Conservation (phyloP, 495 filamentous ascomycete genomes). For the Penicillium psychrofluorescens region DNA sequence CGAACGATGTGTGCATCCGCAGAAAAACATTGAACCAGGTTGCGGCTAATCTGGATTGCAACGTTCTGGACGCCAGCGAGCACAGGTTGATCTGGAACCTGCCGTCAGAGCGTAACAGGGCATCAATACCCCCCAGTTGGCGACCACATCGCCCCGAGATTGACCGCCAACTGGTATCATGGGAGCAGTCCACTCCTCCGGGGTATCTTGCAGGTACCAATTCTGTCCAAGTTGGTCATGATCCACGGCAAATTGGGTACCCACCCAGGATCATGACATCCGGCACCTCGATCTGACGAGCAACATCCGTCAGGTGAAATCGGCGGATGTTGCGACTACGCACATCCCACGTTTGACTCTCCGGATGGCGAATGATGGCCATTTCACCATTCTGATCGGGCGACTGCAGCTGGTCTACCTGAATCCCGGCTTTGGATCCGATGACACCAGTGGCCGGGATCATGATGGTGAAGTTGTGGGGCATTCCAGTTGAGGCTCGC, state of each 20-base stretch:
- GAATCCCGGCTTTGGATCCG: conserved; percentile 41
- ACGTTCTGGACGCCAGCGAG: conserved; percentile 17
- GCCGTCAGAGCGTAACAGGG: conserved; percentile 40
- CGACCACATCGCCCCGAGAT: conserved; percentile 25
- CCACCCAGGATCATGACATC: no score
- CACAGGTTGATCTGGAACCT: conserved; percentile 35
- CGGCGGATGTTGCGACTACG: no score
- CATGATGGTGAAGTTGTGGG: conserved; percentile 34
- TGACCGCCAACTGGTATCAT: conserved; percentile 11
- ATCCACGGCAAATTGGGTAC: no score
- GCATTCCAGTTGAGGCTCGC: conserved; percentile 3
- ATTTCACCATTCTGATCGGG: conserved; percentile 40
- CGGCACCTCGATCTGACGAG: no score
- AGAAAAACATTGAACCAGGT: conserved; percentile 51
- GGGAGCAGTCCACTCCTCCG: no score
- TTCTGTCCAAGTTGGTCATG: no score
- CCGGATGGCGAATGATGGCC: conserved; percentile 12
- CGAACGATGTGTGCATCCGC: conserved; percentile 26
- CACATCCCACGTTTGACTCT: not conserved
- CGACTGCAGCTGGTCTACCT: conserved; percentile 37
- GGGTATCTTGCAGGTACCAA: no score
- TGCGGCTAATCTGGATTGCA: conserved; percentile 51
- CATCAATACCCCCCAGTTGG: conserved; percentile 44
- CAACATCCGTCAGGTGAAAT: no score
- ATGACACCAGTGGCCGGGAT: conserved; percentile 44